Conservation (phyloP, 2,329 filamentous ascomycete genomes). For the Fusarium sulawesiense region DNA sequence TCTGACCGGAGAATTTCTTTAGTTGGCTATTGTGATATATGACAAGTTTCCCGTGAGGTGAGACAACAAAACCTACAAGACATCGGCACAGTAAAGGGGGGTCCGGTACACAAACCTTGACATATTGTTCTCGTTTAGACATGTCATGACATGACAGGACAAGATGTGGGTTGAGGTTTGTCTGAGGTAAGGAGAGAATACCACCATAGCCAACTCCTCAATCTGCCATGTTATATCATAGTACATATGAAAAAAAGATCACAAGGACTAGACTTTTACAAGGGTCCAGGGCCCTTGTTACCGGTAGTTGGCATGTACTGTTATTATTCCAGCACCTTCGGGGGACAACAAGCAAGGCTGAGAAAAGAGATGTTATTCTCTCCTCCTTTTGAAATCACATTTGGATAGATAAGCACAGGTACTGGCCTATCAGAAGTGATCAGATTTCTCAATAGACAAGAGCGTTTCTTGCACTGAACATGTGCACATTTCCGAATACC, state of each 20-base stretch:
- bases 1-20: conserved; percentile 6
- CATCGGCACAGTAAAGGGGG: background rate
- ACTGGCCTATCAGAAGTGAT: background rate
- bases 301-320: conserved; percentile 13
- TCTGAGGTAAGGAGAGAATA: background rate
- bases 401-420: background rate
- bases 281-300: conserved; percentile 9
- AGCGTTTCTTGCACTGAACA: background rate
- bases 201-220: background rate
- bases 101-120: conserved; percentile 7
- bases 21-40: conserved; percentile 18
- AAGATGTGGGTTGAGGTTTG: background rate
- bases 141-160: background rate
- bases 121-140: conserved; percentile 7
- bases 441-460: background rate
- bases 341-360: background rate
- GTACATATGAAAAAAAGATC: conserved; percentile 1
- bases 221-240: background rate
- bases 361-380: background rate
- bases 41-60: conserved; percentile 1
- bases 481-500: background rate
- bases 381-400: background rate
- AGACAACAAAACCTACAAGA: background rate
- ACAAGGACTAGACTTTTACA: conserved; percentile 6
- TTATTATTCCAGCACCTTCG: conserved; percentile 2